A percentile compares a stretch with the other conserved stretches of the same genome.
phyloP scores from a whole-genome alignment of 1,284 basidiomycete species.

The Sporisorium iseilematis-ciliati region DNA sequence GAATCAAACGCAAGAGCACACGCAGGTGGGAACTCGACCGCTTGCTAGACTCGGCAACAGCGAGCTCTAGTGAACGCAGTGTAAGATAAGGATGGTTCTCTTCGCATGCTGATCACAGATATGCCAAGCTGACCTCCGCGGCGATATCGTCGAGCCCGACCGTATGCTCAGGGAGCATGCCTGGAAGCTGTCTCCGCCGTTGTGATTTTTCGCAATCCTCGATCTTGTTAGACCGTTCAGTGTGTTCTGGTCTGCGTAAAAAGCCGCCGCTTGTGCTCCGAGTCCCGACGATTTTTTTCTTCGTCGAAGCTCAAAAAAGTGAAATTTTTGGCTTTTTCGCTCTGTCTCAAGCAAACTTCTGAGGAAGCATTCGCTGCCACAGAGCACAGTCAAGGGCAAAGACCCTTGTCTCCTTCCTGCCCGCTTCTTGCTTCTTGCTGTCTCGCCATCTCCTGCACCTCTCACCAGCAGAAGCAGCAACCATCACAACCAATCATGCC shows the following conservation, averaged over 20 bases:
- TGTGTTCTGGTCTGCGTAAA: not conserved
- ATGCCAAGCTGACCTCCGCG: too few relatives aligned
- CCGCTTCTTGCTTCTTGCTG: not conserved
- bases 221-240: not conserved
- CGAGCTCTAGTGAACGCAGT: too few relatives aligned
- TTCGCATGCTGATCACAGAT: too few relatives aligned
- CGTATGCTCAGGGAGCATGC: too few relatives aligned
- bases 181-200: too few relatives aligned
- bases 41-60: too few relatives aligned
- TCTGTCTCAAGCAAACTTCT: constrained; percentile 7
- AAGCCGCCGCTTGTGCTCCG: not conserved
- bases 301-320: constrained; percentile 8
- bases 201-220: not conserved
- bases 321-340: not conserved
- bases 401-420: not conserved
- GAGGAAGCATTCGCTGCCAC: not conserved
- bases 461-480: constrained; percentile 11
- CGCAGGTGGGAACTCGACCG: too few relatives aligned
- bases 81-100: too few relatives aligned
- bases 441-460: constrained; percentile 4
- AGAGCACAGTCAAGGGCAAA: not conserved
- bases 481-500: constrained; percentile 33
- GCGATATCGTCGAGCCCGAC: too few relatives aligned
- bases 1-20: not conserved
- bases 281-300: constrained; percentile 2